Base-by-base conservation (phyloP, 345 rosid genomes). In the Arabidopsis arenosa region DNA sequence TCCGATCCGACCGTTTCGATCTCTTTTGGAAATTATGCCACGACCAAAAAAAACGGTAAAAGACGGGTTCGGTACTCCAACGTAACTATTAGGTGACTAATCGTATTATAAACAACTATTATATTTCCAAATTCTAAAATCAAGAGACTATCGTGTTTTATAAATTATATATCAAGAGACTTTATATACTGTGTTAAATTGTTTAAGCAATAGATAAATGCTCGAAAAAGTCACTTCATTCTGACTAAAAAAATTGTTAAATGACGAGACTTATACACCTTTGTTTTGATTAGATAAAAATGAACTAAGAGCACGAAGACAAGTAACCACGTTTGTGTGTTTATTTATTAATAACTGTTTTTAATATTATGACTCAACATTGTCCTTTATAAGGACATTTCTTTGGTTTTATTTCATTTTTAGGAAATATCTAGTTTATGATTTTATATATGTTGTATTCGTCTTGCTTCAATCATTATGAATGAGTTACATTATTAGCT, bases 381-480 rank as follows among this genome's bases (percentile, higher is more conserved):
- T 58, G 35, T 9, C 32, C 32, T 37, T 26, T n/a, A 48, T 8
- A 23, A 23, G 26, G 26, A 23, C 26, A 39, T 61, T 45, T 74
- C 48, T 15, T 28, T 13, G n/a, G n/a, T 10, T 14, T 10, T 56
- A 45, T 57, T 56, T 56, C 44, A 44, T 12, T 45, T 65, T n/a
- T 5, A 23, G 1, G 36, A 52, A 60, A 61, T 10, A 26, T 23
- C 0, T 47, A 3, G 7, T 66, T 32, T 32, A 32, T 47, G 65
- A 3, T 4, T 66, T 32, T 15, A 32, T 57, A 74, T 26, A 44
- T 21, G 58, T 5, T 33, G 47, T 39, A 14, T 51, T 43, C 21
- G 36, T 43, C n/a, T 69, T 41, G 70, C 49, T 44, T 69, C 80
- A 62, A 76, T 76, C 70, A 76, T 62, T 76, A 62, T 53, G n/a